phyloP scores from a whole-genome alignment of 2,329 filamentous ascomycete genomes.

The Verticillium zaregamsianum region DNA sequence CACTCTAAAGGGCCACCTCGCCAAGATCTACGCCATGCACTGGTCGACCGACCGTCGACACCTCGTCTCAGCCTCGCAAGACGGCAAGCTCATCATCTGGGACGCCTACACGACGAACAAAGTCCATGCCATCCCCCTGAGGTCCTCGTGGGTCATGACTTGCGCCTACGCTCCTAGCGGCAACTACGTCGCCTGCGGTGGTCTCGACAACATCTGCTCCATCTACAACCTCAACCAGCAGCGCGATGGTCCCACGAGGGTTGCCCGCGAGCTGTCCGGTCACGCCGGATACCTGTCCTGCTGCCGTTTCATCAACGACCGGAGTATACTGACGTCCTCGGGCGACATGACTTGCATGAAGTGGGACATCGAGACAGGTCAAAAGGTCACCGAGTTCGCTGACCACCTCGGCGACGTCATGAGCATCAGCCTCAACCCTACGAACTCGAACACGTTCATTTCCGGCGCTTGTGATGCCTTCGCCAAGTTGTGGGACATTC shows the following conservation, averaged over 20 bases:
- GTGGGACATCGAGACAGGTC: conserved; percentile 98
- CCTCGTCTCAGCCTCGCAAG: conserved; percentile 95
- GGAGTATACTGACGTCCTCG: conserved; percentile 94
- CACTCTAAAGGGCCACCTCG: conserved; percentile 94
- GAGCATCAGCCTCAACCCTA: conserved; percentile 99
- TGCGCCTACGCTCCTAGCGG: conserved; percentile 98
- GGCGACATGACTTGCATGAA: conserved; percentile 99
- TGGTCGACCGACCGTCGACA: conserved; percentile 98
- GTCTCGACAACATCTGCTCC: conserved; percentile 98
- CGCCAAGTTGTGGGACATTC: conserved; percentile 98
- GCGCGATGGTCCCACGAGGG: conserved; percentile 93
- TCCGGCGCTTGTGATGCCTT: conserved; percentile 99
- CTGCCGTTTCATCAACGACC: conserved; percentile 98
- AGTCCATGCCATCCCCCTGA: conserved; percentile 94
- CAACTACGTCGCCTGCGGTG: conserved; percentile 97
- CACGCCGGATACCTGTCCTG: conserved; percentile 97
- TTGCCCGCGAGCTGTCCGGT: conserved; percentile 91
- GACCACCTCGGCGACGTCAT: conserved; percentile 98
- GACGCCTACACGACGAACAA: conserved; percentile 99
- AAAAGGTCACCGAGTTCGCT: conserved; percentile 96
- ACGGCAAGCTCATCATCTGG: conserved; percentile 99
- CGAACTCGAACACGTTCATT: conserved; percentile 98
- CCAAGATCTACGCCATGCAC: conserved; percentile 99
- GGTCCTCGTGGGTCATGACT: conserved; percentile 99
- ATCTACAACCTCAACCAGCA: conserved; percentile 97